Evolutionary conservation across 2,329 filamentous ascomycete genomes (phyloP).

Genomic region (Alternaria brassicicola): DNA sequence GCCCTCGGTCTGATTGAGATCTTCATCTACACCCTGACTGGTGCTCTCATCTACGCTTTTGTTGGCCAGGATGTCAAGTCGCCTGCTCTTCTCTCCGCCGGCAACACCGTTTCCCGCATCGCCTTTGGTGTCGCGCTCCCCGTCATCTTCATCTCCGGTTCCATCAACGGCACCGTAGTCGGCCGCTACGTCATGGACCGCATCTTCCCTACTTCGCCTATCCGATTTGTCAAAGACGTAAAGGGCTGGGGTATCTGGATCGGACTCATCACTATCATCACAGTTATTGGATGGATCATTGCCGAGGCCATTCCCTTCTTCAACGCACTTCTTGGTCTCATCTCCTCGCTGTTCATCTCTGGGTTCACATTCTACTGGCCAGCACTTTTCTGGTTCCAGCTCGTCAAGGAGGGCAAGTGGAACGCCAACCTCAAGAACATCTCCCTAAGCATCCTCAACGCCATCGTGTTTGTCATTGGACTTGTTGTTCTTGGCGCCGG

Average conservation of each 20-base stretch:
- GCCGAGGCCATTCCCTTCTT: conserved; percentile 75
- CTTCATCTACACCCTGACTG: conserved; percentile 70
- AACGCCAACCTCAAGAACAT: conserved; percentile 43
- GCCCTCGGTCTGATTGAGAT: conserved; percentile 65
- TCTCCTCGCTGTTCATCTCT: conserved; percentile 66
- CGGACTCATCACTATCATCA: conserved; percentile 61
- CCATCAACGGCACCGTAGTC: conserved; percentile 73
- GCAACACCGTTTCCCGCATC: conserved; percentile 64
- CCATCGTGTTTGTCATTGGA: conserved; percentile 38
- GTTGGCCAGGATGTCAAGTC: conserved; percentile 65
- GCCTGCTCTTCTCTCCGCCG: conserved; percentile 70
- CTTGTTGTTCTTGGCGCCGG: conserved; percentile 47
- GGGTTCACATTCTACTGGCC: conserved; percentile 67
- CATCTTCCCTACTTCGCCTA: conserved; percentile 63
- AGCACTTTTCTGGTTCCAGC: conserved; percentile 47
- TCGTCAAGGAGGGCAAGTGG: conserved; percentile 55
- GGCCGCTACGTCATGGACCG: conserved; percentile 68
- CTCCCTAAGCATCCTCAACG: conserved; percentile 36
- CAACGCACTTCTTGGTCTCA: conserved; percentile 69
- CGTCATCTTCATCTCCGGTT: conserved; percentile 73
- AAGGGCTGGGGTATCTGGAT: conserved; percentile 62
- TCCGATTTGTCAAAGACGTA: conserved; percentile 48
- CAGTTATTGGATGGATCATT: conserved; percentile 70
- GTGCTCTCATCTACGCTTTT: conserved; percentile 72
- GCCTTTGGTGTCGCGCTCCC: conserved; percentile 75